Conservation (phyloP, 345 rosid genomes). For the Euphorbia peplus region DNA sequence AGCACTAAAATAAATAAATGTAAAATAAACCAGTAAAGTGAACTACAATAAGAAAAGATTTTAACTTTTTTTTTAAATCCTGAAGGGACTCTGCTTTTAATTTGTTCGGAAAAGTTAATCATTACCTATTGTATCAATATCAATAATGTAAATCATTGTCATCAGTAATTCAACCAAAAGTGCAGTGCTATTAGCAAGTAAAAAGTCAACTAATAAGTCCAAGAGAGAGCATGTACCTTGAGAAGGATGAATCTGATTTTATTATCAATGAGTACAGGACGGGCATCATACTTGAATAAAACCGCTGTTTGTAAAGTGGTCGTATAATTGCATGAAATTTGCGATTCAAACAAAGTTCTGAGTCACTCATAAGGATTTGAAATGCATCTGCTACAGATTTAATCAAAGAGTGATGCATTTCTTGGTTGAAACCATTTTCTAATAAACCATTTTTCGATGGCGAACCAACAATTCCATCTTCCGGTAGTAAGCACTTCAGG, state of each 20-base stretch:
- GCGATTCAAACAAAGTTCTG: slow-evolving; percentile 61
- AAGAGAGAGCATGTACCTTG: slow-evolving; percentile 43
- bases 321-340: slow-evolving; percentile 68
- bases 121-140: slow-evolving; percentile 2
- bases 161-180: slow-evolving; percentile 9
- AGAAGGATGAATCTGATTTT: slow-evolving; percentile 42
- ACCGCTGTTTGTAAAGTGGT: slow-evolving; percentile 92
- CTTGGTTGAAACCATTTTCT: slow-evolving; percentile 26
- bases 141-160: slow-evolving; percentile 1
- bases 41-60: neutral
- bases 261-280: slow-evolving; percentile 57
- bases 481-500: slow-evolving; percentile 53
- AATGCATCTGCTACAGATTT: slow-evolving; percentile 85
- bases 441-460: slow-evolving; percentile 16
- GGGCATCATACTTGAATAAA: slow-evolving; percentile 66
- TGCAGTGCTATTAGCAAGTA: neutral
- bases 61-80: neutral
- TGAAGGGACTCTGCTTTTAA: neutral
- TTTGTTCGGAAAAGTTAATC: slow-evolving; percentile 9
- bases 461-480: slow-evolving; percentile 21
- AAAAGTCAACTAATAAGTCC: slow-evolving; percentile 5
- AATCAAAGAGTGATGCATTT: slow-evolving; percentile 38
- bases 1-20: neutral
- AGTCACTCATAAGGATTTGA: slow-evolving; percentile 68
- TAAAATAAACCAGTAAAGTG: neutral